Conservation (phyloP, 768 basidiomycete genomes). For the Rhizopogon vesiculosus region DNA sequence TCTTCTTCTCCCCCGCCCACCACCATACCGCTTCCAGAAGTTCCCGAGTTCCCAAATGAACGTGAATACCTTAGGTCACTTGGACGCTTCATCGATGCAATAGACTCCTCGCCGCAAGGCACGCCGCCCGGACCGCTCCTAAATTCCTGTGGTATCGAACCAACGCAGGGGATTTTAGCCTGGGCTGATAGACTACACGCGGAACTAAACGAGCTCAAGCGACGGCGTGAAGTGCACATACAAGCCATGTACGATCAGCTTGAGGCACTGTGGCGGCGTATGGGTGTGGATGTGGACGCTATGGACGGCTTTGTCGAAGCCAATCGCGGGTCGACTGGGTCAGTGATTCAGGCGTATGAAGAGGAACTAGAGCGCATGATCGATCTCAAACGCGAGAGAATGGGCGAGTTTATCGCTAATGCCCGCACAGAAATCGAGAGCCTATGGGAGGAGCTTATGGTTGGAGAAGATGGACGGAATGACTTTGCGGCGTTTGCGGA, state of each 20-base stretch:
- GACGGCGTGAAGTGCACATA: constrained; percentile 73
- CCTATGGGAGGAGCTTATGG: constrained; percentile 85
- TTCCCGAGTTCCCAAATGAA: constrained; percentile 22
- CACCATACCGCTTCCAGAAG: constrained; percentile 7
- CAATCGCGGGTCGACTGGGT: constrained; percentile 76
- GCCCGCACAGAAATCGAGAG: constrained; percentile 76
- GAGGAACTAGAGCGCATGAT: constrained; percentile 89
- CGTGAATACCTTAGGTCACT: constrained; percentile 55
- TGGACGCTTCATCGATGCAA: constrained; percentile 53
- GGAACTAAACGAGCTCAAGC: constrained; percentile 70
- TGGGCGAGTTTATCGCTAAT: constrained; percentile 79
- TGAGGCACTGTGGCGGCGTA: constrained; percentile 83
- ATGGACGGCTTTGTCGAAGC: constrained; percentile 92
- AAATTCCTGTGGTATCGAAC: constrained; percentile 55
- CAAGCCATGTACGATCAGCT: constrained; percentile 94
- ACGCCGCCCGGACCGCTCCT: constrained; percentile 18
- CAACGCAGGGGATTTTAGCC: constrained; percentile 64
- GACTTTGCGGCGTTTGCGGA: constrained; percentile 82
- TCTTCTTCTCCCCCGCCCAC: constrained; percentile 12
- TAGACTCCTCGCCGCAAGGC: constrained; percentile 38
- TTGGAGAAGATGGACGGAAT: constrained; percentile 75
- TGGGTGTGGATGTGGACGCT: constrained; percentile 73
- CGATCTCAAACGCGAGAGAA: constrained; percentile 80
- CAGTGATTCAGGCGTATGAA: constrained; percentile 77
- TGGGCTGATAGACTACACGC: constrained; percentile 60